A percentile compares a stretch with the other conserved stretches of the same genome.
These are phyloP conservation scores for Botrytis fabae DNA, from an alignment of 2,329 filamentous ascomycete species.

Conservation along the genomic window DNA sequence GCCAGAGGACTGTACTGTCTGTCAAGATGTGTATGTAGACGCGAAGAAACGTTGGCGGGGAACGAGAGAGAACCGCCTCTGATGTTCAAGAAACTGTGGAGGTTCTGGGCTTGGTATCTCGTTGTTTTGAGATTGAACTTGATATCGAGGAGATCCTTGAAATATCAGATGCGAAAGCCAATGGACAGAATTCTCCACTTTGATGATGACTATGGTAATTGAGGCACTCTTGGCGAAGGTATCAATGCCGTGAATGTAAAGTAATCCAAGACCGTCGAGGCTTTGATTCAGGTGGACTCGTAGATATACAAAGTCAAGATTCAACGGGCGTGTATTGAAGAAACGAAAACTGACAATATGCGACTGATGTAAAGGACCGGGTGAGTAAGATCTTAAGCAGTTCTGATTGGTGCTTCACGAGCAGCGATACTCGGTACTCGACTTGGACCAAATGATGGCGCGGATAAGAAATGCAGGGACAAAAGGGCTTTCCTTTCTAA, in stretches of 20 bases:
- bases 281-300: slow-evolving; percentile 8
- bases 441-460: slow-evolving; percentile 12
- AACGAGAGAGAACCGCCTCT: neutral
- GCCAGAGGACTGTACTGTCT: neutral
- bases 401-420: slow-evolving; percentile 19
- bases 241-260: neutral
- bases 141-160: slow-evolving; percentile 12
- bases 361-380: slow-evolving; percentile 18
- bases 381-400: slow-evolving; percentile 17
- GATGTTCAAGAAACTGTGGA: neutral
- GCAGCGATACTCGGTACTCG: slow-evolving; percentile 21
- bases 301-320: slow-evolving; percentile 15
- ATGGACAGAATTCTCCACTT: neutral
- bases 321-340: slow-evolving; percentile 18
- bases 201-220: neutral
- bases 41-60: neutral
- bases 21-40: neutral
- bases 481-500: neutral
- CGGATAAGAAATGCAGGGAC: slow-evolving; percentile 21
- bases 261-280: neutral
- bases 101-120: neutral
- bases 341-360: slow-evolving; percentile 8
- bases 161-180: slow-evolving; percentile 9
- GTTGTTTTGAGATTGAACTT: neutral
- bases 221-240: neutral